Evolutionary conservation across 768 basidiomycete species (phyloP), one percentile per base, ranked within the genome.

Genomic region (Rhizopogon vulgaris): DNA sequence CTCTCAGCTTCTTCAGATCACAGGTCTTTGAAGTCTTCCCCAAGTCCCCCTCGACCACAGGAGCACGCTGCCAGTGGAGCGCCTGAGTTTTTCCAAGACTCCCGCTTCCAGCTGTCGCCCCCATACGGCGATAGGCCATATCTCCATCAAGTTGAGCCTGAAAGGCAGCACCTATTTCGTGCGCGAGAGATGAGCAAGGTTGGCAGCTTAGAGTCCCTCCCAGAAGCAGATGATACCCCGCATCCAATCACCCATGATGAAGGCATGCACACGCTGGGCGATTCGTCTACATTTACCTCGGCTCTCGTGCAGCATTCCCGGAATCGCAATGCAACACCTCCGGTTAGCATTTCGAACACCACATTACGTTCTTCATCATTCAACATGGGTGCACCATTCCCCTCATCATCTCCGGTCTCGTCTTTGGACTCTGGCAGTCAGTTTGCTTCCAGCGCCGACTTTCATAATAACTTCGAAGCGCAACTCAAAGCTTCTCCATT

Each of bases 401-500:
- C 75, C 3, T 86, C 88, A 3, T 75, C 82, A 3, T 91, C 89
- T 2, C 89, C 89, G 6, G 86, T 82, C 17, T 90, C 89, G 7
- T 91, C 89, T 10, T 63, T 86, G 58, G 85, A 83, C 63, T 90
- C 89, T 10, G 82, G 78, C 48, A 86, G 84, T 58, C 83, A 84
- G 24, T 77, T 80, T 57, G 64, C 79, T 17, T 67, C 76, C 12
- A 73, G 71, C 53, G 60, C 67, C 38, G 84, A 85, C 38, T 68
- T 71, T 22, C 56, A 67, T 9, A 71, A 69, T 42, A 78, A 65
- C 56, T 82, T 92, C 32, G 90, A 93, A 55, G 68, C 78, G 6
- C 88, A 89, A 61, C 79, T 92, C 60, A 87, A 80, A 66, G 71
- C 79, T 2, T 90, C 89, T 4, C 85, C 90, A 4, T 63, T 88